Conservation (phyloP, 2,329 filamentous ascomycete species). For the Daldinia sp. region DNA sequence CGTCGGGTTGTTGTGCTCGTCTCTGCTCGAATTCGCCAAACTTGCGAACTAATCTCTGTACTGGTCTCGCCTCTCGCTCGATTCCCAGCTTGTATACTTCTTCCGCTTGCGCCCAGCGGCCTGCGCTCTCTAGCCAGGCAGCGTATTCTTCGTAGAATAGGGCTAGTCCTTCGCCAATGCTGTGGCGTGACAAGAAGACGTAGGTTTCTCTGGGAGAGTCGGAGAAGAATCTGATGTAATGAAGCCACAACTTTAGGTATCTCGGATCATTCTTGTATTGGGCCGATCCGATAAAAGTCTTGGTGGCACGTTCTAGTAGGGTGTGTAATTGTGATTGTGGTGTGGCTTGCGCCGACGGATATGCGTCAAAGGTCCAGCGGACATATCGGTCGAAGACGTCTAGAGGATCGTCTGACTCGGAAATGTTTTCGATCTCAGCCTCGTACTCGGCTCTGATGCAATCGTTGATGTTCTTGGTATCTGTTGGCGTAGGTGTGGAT, state of each 20-base stretch:
- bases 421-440: slow-evolving; percentile 77
- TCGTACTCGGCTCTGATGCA: slow-evolving; percentile 85
- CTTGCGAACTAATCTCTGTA: slow-evolving; percentile 83
- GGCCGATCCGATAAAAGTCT: slow-evolving; percentile 80
- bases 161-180: slow-evolving; percentile 85
- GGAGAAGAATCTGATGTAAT: slow-evolving; percentile 92
- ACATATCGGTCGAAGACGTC: slow-evolving; percentile 97
- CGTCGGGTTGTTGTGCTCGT: slow-evolving; percentile 70
- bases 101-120: slow-evolving; percentile 88
- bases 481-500: slow-evolving; percentile 71
- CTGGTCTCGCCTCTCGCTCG: slow-evolving; percentile 84
- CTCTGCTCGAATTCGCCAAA: slow-evolving; percentile 91
- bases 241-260: slow-evolving; percentile 92
- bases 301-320: slow-evolving; percentile 91
- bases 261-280: slow-evolving; percentile 96
- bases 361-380: slow-evolving; percentile 94
- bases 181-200: slow-evolving; percentile 87
- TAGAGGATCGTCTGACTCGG: slow-evolving; percentile 92
- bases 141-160: slow-evolving; percentile 98
- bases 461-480: slow-evolving; percentile 80
- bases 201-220: slow-evolving; percentile 94
- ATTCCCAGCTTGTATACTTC: slow-evolving; percentile 93
- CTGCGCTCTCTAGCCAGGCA: slow-evolving; percentile 85
- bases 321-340: slow-evolving; percentile 88
- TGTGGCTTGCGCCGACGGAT: slow-evolving; percentile 92